Evolutionary conservation across 2,329 filamentous ascomycete genomes (phyloP).

Genomic region (Boeremia lycopersici): DNA sequence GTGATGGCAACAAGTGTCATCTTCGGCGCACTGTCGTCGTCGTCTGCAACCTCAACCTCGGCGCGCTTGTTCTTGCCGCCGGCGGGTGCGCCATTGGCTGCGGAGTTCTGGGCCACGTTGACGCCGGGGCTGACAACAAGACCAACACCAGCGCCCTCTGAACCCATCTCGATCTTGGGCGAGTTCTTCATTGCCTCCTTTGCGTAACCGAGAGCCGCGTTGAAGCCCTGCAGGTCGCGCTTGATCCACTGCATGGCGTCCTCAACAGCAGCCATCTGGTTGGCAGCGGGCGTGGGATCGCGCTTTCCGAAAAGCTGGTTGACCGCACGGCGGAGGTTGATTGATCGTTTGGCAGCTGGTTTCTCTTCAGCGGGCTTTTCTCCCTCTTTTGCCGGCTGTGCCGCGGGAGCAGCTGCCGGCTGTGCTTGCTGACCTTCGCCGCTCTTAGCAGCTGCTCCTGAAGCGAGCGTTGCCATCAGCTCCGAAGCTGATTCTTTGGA

Average conservation of each 20-base stretch:
- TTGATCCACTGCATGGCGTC: conserved; percentile 50
- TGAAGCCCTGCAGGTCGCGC: conserved; percentile 57
- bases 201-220: conserved; percentile 55
- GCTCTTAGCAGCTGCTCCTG: conserved; percentile 44
- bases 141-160: conserved; percentile 52
- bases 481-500: conserved; percentile 50
- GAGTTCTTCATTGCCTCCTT: conserved; percentile 54
- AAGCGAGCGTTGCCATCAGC: conserved; percentile 54
- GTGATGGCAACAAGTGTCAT: conserved; percentile 50
- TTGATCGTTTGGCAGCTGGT: conserved; percentile 34
- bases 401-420: conserved; percentile 17
- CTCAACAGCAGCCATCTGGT: conserved; percentile 40
- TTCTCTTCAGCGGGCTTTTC: conserved; percentile 33
- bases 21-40: conserved; percentile 42
- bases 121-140: conserved; percentile 47
- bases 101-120: conserved; percentile 46
- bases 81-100: conserved; percentile 40
- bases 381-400: conserved; percentile 20
- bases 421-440: conserved; percentile 21
- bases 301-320: conserved; percentile 37
- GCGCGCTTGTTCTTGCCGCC: conserved; percentile 31
- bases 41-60: conserved; percentile 41
- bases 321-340: conserved; percentile 37
- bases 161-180: conserved; percentile 58
- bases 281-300: conserved; percentile 24